Evolutionary conservation across 1,139 yeast species (phyloP), one percentile per base, ranked within the genome.

Genomic region (Taphrina wiesneri): DNA sequence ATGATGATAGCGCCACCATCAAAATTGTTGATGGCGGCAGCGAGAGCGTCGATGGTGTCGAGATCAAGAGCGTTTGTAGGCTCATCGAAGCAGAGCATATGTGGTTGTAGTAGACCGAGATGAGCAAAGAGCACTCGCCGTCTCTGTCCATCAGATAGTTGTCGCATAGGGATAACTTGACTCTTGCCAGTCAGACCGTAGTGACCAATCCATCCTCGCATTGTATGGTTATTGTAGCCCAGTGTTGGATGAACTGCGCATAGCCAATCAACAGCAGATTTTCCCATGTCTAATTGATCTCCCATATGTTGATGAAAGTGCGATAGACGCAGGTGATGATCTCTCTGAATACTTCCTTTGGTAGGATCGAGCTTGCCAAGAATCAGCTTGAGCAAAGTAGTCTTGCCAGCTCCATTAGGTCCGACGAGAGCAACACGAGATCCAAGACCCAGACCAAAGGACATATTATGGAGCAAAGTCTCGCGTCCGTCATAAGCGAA

Each of bases 1-100:
- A 93, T 99, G 70, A 93, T 96, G 72, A 91, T 96, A 67, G 93
- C 97, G 83, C 99, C 99, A 80, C 99, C 99, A 75, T 87, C 90
- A 82, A 89, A 95, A 47, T 86, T 88, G 73, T 90, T 86, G 76
- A 93, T 92, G 71, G 99, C 99, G 68, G 88, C 96, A 67, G 98
- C 99, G 75, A 93, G 83, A 51, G 99, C 93, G 80, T 95, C 99
- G 76, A 93, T 93, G 57, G 99, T 93, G 75, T 97, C 90, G 74
- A 93, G 92, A 82, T 95, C 99, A 79, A 95, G 84, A 84, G 99
- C 99, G 84, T 93, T 93, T 73, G 99, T 93, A 85, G 99, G 99
- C 87, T 93, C 99, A 82, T 93, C 99, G 80, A 93, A 83, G 76
- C 95, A 82, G 74, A 93, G 83, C 80, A 93, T 90, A 80, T 93